A percentile compares a stretch with the other conserved stretches of the same genome.
These are phyloP conservation scores for Fusarium paranaense DNA, from an alignment of 2,329 filamentous ascomycete species.

Conservation along the genomic window DNA sequence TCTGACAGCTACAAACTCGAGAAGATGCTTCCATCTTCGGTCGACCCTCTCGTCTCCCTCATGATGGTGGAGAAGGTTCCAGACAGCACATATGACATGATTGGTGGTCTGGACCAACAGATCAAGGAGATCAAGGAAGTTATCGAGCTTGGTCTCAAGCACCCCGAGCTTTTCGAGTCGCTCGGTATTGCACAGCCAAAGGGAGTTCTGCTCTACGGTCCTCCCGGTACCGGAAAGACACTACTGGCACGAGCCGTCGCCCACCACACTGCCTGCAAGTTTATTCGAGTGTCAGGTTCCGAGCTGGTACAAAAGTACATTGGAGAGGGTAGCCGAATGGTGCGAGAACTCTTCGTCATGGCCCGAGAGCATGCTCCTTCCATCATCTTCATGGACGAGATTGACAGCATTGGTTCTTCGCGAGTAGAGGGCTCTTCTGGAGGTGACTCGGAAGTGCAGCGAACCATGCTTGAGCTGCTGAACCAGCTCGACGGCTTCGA, in stretches of 20 bases:
- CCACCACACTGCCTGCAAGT: conserved; percentile 99
- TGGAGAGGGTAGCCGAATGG: conserved; percentile 97
- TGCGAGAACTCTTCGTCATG: conserved; percentile 99
- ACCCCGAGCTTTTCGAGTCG: conserved; percentile 99
- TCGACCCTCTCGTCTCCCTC: conserved; percentile 97
- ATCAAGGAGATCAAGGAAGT: conserved; percentile 99
- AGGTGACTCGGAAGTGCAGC: conserved; percentile 97
- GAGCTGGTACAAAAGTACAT: conserved; percentile 99
- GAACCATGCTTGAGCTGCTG: conserved; percentile 97
- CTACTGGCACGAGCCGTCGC: conserved; percentile 94
- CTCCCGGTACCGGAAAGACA: conserved; percentile 97
- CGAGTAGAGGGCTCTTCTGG: conserved; percentile 95
- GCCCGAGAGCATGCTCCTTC: conserved; percentile 96
- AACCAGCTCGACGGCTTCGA: conserved; percentile 99
- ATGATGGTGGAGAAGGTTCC: conserved; percentile 99
- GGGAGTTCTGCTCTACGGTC: conserved; percentile 95
- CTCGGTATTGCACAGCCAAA: conserved; percentile 98
- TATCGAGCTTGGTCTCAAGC: conserved; percentile 97
- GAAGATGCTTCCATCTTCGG: conserved; percentile 97
- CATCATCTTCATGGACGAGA: conserved; percentile 99
- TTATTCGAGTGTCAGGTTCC: conserved; percentile 95
- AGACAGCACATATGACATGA: conserved; percentile 99
- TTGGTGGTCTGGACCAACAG: conserved; percentile 97
- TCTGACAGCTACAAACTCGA: conserved; percentile 99
- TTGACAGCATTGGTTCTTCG: conserved; percentile 97